Base-by-base conservation (phyloP, 2,329 filamentous ascomycete genomes). In the Phialocephala subalpina region DNA sequence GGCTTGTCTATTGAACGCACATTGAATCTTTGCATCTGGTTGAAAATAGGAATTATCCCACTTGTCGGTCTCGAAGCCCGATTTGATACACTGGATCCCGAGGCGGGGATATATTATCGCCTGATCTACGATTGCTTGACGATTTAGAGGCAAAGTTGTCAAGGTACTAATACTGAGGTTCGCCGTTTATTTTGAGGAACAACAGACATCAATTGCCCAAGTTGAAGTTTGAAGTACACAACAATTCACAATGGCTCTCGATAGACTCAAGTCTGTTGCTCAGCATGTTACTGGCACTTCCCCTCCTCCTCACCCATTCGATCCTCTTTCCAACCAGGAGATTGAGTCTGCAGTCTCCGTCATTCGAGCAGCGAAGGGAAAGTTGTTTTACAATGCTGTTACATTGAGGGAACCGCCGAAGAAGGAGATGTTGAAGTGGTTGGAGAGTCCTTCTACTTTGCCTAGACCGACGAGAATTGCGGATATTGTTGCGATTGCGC, bases 371-470 rank as follows among this genome's bases (percentile, higher is more conserved):
- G 84, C 90, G 66, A 84, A 97, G 77, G 83, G 87, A 64, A 83
- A 90, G 58, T 84, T 97, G 66, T 88, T 89, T 78, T 97, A 94
- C 86, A 96, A 97, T 82, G 92, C 94, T 2, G 90, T 97, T 63
- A 92, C 92, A 2, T 82, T 97, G 33, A 90, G 89, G 73, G 94
- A 97, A 82, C 94, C 94, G 58, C 90, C 90, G 70, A 97, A 97
- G 83, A 88, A 85, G 55, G 89, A 93, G 73, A 94, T 97, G 92
- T 83, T 89, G 76, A 86, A 85, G 66, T 97, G 93, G 93, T 80
- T 97, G 14, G 88, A 85, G 58, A 83, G 88, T 65, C 88, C 91
- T 0, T 80, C 86, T 22, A 84, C 82, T 11, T 80, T 83, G 0
- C 84, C 88, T 0, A 83, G 87, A 53, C 94, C 94, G 12, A 79